phyloP scores from a whole-genome alignment of 1,284 basidiomycete species.

The Fomitopsis betulina region DNA sequence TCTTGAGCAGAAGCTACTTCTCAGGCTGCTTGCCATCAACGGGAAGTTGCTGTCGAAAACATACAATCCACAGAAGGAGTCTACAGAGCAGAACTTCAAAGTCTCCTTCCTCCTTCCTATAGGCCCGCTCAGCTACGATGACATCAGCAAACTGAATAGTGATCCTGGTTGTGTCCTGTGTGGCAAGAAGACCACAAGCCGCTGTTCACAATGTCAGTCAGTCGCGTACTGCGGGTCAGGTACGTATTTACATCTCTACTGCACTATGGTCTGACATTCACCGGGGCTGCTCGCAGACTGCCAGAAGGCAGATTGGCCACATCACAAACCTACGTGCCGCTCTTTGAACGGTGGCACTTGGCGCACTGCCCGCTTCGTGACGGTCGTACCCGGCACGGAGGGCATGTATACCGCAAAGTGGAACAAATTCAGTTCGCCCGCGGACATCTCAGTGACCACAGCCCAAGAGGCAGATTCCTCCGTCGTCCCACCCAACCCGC shows the following conservation, averaged over 20 bases:
- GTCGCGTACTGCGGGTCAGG: slow-evolving; percentile 35
- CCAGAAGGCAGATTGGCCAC: slow-evolving; percentile 35
- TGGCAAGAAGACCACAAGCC: slow-evolving; percentile 27
- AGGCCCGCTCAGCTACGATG: slow-evolving; percentile 32
- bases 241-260: slow-evolving; percentile 27
- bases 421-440: slow-evolving; percentile 8
- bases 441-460: background rate
- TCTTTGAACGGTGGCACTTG: slow-evolving; percentile 37
- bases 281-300: slow-evolving; percentile 26
- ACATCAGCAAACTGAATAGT: slow-evolving; percentile 32
- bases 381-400: slow-evolving; percentile 10
- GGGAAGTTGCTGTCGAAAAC: slow-evolving; percentile 25
- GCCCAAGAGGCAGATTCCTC: background rate
- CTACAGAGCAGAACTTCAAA: slow-evolving; percentile 24
- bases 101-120: slow-evolving; percentile 36
- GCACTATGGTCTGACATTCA: slow-evolving; percentile 8
- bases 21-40: slow-evolving; percentile 32
- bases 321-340: slow-evolving; percentile 34
- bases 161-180: slow-evolving; percentile 36
- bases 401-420: slow-evolving; percentile 8
- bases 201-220: slow-evolving; percentile 34
- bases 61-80: slow-evolving; percentile 18
- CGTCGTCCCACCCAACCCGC: slow-evolving; percentile 24
- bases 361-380: slow-evolving; percentile 27
- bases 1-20: slow-evolving; percentile 31